phyloP scores from a whole-genome alignment of 345 rosid species.

The Crucihimalaya himalaica region DNA sequence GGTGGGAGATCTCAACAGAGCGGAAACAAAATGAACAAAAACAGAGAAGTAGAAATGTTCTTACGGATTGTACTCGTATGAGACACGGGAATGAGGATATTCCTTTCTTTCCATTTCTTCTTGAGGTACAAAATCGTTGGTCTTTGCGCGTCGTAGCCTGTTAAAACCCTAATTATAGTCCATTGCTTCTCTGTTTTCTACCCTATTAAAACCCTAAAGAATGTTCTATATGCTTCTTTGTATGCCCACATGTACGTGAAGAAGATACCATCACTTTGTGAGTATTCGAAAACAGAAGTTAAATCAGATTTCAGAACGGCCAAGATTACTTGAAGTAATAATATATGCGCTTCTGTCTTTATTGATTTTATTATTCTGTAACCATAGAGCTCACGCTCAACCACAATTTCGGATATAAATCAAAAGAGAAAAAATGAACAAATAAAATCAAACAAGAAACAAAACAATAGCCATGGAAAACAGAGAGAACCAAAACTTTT shows the following conservation, averaged over 20 bases:
- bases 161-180: conserved; percentile 14
- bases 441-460: background rate
- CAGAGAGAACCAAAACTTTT: conserved; percentile 4
- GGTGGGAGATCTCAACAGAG: conserved; percentile 13
- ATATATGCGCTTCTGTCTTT: conserved; percentile 11
- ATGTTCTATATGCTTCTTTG: background rate
- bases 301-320: background rate
- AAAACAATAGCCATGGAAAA: background rate
- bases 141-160: conserved; percentile 16
- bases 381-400: conserved; percentile 12
- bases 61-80: conserved; percentile 35
- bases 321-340: background rate
- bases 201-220: too few species aligned
- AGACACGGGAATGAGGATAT: conserved; percentile 5
- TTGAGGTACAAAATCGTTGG: conserved; percentile 27
- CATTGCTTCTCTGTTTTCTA: conserved; percentile 17
- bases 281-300: background rate
- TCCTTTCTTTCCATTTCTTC: background rate
- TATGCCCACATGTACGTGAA: too few species aligned
- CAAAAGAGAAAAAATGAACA: background rate
- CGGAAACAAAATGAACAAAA: background rate
- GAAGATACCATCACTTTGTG: too few species aligned
- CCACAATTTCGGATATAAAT: background rate
- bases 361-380: conserved; percentile 2
- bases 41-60: conserved; percentile 23